Evolutionary conservation across 306 rosid genomes (phyloP).

Genomic region (Cucumis hystrix): DNA sequence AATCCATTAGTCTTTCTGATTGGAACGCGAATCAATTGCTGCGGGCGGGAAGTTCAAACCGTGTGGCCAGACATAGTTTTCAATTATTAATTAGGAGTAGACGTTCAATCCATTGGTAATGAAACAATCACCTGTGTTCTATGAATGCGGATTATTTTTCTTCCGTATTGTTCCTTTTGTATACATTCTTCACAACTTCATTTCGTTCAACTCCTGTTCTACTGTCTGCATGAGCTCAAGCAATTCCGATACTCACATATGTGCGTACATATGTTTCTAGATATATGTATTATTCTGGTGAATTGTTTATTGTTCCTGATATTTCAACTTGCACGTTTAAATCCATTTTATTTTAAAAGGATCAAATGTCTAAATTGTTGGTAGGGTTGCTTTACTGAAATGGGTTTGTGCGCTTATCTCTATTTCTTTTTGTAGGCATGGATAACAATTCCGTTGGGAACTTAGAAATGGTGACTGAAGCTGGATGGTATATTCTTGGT

Average conservation of each 20-base stretch:
- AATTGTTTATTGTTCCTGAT: not conserved
- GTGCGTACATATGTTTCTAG: not conserved
- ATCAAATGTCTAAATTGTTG: not conserved
- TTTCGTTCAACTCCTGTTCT: not conserved
- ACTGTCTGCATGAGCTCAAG: not conserved
- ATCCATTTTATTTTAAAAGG: not conserved
- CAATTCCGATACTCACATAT: not conserved
- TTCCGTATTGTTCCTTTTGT: too few species aligned
- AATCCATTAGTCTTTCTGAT: too few species aligned
- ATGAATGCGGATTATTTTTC: too few species aligned
- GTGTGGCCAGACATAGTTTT: not conserved
- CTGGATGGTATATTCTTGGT: slow-evolving; percentile 77
- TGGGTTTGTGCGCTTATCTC: not conserved
- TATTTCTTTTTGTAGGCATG: not conserved
- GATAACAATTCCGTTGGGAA: slow-evolving; percentile 1
- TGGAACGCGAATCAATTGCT: too few species aligned
- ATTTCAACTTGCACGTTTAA: not conserved
- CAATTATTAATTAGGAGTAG: not conserved
- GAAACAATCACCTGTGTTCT: not conserved
- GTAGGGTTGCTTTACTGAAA: not conserved
- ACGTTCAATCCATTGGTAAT: not conserved
- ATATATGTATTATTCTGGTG: not conserved
- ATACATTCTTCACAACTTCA: not conserved
- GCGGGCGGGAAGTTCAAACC: too few species aligned
- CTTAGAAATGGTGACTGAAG: slow-evolving; percentile 20